Percentiles rank a stretch among this genome's conserved stretches.
Conservation (phyloP, 2,329 filamentous ascomycete species). For the Ophiostoma himal-ulmi region DNA sequence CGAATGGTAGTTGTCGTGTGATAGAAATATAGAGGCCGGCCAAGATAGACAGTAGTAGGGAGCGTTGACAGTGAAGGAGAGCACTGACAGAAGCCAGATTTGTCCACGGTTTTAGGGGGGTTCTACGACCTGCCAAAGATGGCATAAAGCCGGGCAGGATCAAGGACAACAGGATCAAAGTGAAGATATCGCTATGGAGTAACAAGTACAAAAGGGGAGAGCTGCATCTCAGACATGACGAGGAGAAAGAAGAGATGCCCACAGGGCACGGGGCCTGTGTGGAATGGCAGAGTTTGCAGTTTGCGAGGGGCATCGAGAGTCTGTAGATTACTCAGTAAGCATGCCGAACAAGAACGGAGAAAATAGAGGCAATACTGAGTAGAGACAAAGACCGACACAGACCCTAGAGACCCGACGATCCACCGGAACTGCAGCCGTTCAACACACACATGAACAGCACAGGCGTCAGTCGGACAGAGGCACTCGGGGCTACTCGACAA, state of each 20-base stretch:
- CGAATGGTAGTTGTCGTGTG: background rate
- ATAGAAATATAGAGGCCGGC: no score
- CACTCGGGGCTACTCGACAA: no score
- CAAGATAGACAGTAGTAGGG: no score
- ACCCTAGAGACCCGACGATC: background rate
- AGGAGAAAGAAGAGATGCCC: background rate
- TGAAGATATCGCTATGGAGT: background rate
- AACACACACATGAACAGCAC: background rate
- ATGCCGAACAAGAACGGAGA: background rate
- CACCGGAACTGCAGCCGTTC: background rate
- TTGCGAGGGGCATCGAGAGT: no score
- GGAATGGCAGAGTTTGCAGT: background rate
- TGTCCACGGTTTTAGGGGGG: no score
- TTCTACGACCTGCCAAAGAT: no score
- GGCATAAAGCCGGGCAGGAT: no score
- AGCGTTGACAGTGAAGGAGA: no score
- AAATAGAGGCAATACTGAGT: background rate
- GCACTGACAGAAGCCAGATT: no score
- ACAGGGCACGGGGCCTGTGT: background rate
- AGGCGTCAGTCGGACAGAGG: background rate
- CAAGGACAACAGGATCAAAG: background rate
- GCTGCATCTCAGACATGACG: background rate
- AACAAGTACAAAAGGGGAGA: background rate
- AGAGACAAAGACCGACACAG: background rate
- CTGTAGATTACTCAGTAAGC: no score